Evolutionary conservation across 2,329 filamentous ascomycete genomes (phyloP), one percentile per base, ranked within the genome.

Genomic region (Ilyonectria destructans): DNA sequence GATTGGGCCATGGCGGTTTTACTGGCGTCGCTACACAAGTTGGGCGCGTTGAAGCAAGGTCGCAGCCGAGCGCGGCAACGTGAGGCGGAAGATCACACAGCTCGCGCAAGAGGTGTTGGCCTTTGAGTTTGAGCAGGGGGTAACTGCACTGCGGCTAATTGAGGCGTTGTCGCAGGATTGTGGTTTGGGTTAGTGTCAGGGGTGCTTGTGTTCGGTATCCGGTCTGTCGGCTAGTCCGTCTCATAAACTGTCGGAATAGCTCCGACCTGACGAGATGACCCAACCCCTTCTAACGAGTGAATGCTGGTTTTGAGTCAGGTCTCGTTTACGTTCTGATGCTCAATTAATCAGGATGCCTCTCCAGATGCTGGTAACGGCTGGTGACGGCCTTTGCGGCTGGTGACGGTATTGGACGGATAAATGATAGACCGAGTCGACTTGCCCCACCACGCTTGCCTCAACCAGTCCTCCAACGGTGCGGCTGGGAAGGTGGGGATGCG

Each of bases 41-140:
- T 56, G 33, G 52, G 12, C 21, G 13, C 33, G 61, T 49, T 69
- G 48, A 58, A 56, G 57, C 67, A 37, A 8, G 46, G 48, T 43
- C n/a, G 48, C 21, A 55, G 62, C n/a, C 54, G 51, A 40, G 21
- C 2, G 52, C 29, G 45, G 26, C 23, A 63, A 62, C 17, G 49
- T 64, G 67, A 68, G 40, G 65, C 56, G 26, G 46, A 15, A 64
- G 51, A 68, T 69, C 68, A 69, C 19, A 69, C 68, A 65, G n/a
- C 31, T 55, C 12, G 19, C 64, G 68, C 60, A 52, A 26, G 65
- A 68, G 54, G 62, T 68, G 45, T 62, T 49, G 52, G 54, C 23
- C 54, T 31, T 9, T 4, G 40, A 31, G 65, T 68, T 69, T 68
- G 60, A 58, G 48, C 54, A 62, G 58, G 64, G 64, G 40, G 46